Evolutionary conservation across 345 rosid species (phyloP), one percentile per base, ranked within the genome.

Genomic region (Aegle marmelos): DNA sequence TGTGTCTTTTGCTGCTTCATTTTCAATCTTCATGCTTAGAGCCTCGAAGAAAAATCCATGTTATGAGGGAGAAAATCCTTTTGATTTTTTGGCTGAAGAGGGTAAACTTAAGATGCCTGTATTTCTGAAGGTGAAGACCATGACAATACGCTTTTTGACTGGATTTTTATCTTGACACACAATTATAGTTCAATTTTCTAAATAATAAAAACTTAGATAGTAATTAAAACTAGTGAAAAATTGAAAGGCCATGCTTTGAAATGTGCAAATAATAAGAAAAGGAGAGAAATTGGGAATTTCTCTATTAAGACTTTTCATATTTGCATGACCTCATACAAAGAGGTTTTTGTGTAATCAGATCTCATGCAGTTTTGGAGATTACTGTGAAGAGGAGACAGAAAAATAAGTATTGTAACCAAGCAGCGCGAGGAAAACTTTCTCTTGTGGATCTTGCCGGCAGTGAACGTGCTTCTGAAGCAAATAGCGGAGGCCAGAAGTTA

Each of bases 391-490:
- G 98, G 85, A 93, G 85, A 82, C 94, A 90, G 83, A 90, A 79
- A 85, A 95, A 87, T 84, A 83, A 86, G 84, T 89, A 88, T 65
- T 89, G 67, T 50, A 90, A 92, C 87, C 98, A 92, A 82, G 87
- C 93, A 58, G 83, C 93, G 86, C 85, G 76, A 83, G 98, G 98
- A 78, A 95, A 95, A 84, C 96, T 95, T 72, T 95, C 99, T 68
- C 99, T 95, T 80, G 99, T 95, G 67, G 99, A 95, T 86, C 99
- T 95, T 83, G 99, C 99, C 77, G 98, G 99, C 54, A 95, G 98
- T 86, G 99, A 95, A 86, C 87, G 98, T 82, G 96, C 99, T 70
- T 90, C 98, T 68, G 99, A 95, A 86, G 91, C 98, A 34, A 95
- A 95, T 80, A 91, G 82, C 68, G 95, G 92, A 34, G 99, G 98